A percentile compares a stretch with the other conserved stretches of the same genome.
phyloP scores from a whole-genome alignment of 1,284 basidiomycete species.

The Ustilago crameri region DNA sequence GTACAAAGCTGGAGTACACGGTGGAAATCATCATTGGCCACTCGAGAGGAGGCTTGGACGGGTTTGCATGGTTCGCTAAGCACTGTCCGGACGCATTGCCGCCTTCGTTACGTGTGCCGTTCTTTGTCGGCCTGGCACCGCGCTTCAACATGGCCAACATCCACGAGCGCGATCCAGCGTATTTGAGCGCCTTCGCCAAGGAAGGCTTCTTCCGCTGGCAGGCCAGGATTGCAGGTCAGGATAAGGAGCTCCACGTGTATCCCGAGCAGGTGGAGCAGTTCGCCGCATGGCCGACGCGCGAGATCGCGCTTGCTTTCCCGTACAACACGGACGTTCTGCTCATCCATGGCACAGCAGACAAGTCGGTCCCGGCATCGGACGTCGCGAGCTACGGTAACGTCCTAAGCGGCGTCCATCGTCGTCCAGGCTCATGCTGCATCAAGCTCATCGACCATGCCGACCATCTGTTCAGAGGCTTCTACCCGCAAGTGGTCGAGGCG shows the following conservation, averaged over 20 bases:
- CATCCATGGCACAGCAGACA: slow-evolving; percentile 54
- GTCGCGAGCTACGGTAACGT: slow-evolving; percentile 46
- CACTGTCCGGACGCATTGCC: slow-evolving; percentile 30
- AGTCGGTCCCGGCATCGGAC: slow-evolving; percentile 51
- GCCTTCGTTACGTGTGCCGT: slow-evolving; percentile 63
- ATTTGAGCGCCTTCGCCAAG: slow-evolving; percentile 39
- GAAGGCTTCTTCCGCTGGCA: slow-evolving; percentile 56
- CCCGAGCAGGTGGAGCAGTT: slow-evolving; percentile 54
- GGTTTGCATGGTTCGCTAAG: slow-evolving; percentile 45
- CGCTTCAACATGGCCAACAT: slow-evolving; percentile 57
- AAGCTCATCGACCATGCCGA: slow-evolving; percentile 55
- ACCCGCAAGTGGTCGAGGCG: slow-evolving; percentile 51
- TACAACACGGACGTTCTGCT: slow-evolving; percentile 52
- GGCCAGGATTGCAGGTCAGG: slow-evolving; percentile 50
- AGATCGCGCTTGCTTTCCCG: slow-evolving; percentile 43
- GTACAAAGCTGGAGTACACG: slow-evolving; percentile 33
- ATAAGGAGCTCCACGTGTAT: slow-evolving; percentile 42
- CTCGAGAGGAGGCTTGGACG: slow-evolving; percentile 36
- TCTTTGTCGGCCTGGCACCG: slow-evolving; percentile 71
- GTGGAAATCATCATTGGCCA: slow-evolving; percentile 41
- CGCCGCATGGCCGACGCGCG: slow-evolving; percentile 39
- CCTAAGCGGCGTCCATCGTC: slow-evolving; percentile 18
- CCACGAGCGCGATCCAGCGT: slow-evolving; percentile 44
- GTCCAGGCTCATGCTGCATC: slow-evolving; percentile 40
- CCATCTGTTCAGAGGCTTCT: slow-evolving; percentile 52